These are phyloP conservation scores for Lathyrus sativus DNA, from an alignment of 306 rosid genomes.

Conservation along the genomic window DNA sequence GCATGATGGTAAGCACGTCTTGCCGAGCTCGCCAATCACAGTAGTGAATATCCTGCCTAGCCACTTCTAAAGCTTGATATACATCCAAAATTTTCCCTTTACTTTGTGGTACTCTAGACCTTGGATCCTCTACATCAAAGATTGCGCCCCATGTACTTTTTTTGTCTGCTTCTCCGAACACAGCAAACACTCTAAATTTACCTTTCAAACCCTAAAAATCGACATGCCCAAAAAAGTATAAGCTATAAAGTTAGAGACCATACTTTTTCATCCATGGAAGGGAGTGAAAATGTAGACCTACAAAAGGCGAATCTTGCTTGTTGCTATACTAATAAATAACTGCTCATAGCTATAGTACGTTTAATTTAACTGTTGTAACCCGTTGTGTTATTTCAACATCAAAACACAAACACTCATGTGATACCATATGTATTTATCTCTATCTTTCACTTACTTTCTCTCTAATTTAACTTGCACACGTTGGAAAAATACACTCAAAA, in stretches of 20 bases:
- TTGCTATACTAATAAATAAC: conserved; percentile 26
- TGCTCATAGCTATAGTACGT: background rate
- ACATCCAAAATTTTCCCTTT: conserved; percentile 83
- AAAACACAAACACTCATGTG: background rate
- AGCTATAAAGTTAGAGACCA: background rate
- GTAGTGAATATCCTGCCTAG: conserved; percentile 81
- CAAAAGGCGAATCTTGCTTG: background rate
- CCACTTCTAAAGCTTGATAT: conserved; percentile 86
- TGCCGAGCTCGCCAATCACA: conserved; percentile 99
- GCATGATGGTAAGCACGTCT: conserved; percentile 92
- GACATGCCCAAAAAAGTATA: conserved; percentile 16
- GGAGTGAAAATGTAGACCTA: background rate
- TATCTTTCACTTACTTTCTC: background rate
- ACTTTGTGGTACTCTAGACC: conserved; percentile 63
- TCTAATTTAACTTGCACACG: background rate
- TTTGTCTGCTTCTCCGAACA: conserved; percentile 69
- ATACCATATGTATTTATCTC: background rate
- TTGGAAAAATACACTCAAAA: background rate
- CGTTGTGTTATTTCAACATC: background rate
- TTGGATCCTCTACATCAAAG: conserved; percentile 95
- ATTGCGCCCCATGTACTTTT: conserved; percentile 81
- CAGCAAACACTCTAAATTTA: conserved; percentile 76
- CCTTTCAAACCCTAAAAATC: conserved; percentile 71
- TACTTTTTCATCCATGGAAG: background rate
- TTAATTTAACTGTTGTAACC: background rate